These are phyloP conservation scores for Daedalea quercina DNA, from an alignment of 768 basidiomycete species.

Conservation along the genomic window DNA sequence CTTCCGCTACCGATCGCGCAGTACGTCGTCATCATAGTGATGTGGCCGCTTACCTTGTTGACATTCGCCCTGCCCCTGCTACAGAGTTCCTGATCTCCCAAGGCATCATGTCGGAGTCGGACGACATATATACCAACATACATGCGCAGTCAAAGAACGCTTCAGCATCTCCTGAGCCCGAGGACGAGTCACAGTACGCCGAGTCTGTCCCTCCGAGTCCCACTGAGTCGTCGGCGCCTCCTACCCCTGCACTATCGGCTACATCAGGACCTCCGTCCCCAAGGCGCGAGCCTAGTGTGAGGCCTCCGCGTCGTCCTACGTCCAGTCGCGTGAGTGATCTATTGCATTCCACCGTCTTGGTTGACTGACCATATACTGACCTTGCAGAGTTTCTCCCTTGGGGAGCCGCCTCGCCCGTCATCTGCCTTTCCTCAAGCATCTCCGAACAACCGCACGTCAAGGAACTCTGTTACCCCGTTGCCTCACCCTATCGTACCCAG, in stretches of 20 bases:
- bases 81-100: slow-evolving; percentile 18
- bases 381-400: background rate
- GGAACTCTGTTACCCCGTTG: too few species aligned
- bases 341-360: background rate
- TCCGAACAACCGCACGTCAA: too few species aligned
- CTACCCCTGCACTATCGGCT: background rate
- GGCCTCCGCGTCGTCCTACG: background rate
- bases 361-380: background rate
- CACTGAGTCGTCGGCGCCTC: background rate
- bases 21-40: slow-evolving; percentile 22
- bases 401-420: background rate
- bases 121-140: background rate
- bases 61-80: background rate
- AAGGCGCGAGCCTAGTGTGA: background rate
- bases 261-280: background rate
- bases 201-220: background rate
- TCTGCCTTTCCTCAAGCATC: too few species aligned
- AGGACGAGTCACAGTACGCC: background rate
- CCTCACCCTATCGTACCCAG: too few species aligned
- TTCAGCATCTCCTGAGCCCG: background rate
- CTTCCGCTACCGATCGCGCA: slow-evolving; percentile 55
- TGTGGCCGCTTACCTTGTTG: background rate
- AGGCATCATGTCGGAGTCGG: slow-evolving; percentile 14
- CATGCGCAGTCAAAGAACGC: background rate
- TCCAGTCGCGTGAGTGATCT: background rate